phyloP scores from a whole-genome alignment of 495 filamentous ascomycete species.

The Penicillium taxi region DNA sequence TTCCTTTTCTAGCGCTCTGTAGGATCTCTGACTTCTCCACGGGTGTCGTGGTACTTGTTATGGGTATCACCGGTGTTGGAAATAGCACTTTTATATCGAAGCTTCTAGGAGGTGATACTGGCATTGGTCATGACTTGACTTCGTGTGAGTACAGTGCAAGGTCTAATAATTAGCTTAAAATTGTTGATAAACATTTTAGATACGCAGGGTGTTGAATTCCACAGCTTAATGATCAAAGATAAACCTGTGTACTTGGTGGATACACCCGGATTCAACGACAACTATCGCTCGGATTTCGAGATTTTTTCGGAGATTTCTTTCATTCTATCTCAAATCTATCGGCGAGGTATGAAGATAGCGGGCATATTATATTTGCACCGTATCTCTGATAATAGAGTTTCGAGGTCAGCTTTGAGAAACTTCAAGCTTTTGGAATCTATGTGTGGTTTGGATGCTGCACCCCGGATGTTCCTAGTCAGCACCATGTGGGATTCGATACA shows the following conservation, averaged over 20 bases:
- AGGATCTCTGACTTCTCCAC: not conserved
- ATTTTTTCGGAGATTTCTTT: conserved; percentile 1
- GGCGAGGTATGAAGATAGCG: not conserved
- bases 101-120: not conserved
- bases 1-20: not conserved
- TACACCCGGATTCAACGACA: not conserved
- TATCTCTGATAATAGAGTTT: conserved; percentile 1
- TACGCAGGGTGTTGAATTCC: not conserved
- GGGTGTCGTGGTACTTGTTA: not conserved
- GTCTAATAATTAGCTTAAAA: not conserved
- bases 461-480: not conserved
- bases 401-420: not conserved
- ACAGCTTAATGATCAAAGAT: not conserved
- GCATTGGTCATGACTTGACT: not conserved
- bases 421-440: not conserved
- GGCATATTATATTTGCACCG: not conserved
- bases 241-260: not conserved
- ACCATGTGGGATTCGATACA: not conserved
- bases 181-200: not conserved
- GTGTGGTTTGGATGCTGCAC: not conserved
- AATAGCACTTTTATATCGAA: conserved; percentile 1
- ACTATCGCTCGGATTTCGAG: not conserved
- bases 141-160: conserved; percentile 1
- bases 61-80: conserved; percentile 1
- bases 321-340: conserved; percentile 1